These are phyloP conservation scores for Andrographis paniculata DNA, from an alignment of 305 asterid species.

Conservation along the genomic window DNA sequence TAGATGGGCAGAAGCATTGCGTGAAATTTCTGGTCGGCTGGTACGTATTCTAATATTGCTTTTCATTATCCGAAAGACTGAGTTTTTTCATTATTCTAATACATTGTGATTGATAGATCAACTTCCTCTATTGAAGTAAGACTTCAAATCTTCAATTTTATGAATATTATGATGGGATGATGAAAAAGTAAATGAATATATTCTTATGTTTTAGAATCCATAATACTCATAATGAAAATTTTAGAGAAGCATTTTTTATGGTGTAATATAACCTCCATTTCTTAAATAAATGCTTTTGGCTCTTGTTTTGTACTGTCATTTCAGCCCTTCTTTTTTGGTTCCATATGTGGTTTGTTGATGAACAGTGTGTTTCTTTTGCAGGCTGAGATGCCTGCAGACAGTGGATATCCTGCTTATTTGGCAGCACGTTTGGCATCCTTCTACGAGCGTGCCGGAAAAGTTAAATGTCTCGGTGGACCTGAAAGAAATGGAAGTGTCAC, in stretches of 20 bases:
- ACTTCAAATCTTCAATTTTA: too few relatives aligned
- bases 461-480: constrained; percentile 92
- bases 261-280: too few relatives aligned
- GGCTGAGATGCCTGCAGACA: constrained; percentile 99
- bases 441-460: constrained; percentile 95
- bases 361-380: constrained; percentile 23
- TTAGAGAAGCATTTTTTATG: too few relatives aligned
- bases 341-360: too few relatives aligned
- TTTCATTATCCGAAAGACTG: not conserved
- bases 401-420: constrained; percentile 98
- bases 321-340: too few relatives aligned
- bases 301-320: too few relatives aligned
- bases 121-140: too few relatives aligned
- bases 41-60: constrained; percentile 33
- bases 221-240: too few relatives aligned
- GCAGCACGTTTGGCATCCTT: constrained; percentile 98
- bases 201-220: too few relatives aligned
- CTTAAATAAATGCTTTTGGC: too few relatives aligned
- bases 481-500: constrained; percentile 97
- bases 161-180: too few relatives aligned
- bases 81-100: not conserved
- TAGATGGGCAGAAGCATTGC: constrained; percentile 99
- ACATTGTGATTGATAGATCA: not conserved
- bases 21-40: constrained; percentile 98
- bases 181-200: too few relatives aligned